Evolutionary conservation across 2,329 filamentous ascomycete species (phyloP), one percentile per base, ranked within the genome.

Genomic region (Cladosporium halotolerans): DNA sequence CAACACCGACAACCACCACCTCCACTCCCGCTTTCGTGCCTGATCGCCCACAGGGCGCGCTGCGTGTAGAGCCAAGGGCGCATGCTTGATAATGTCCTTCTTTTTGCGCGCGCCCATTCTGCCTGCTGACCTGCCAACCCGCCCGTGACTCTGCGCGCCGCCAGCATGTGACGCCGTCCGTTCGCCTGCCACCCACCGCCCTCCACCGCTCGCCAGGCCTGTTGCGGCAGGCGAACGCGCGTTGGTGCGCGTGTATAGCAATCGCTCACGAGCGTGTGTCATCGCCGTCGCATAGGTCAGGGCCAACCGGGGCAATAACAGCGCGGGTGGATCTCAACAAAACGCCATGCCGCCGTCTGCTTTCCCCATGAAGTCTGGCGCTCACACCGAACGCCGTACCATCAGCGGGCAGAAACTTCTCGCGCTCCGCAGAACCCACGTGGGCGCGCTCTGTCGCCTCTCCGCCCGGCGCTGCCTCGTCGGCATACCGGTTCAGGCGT

Each of bases 291-390:
- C 48, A 51, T 51, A 36, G 13, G 48, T 51, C 28, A 51, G 31
- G 48, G 32, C 36, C 48, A 51, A 5, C 40, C 48, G 48, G 48
- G 39, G 34, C 33, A 34, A 13, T 10, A n/a, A 32, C 14, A 44
- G 23, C 19, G 19, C 36, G 36, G 11, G 41, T 36, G 48, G 48
- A 43, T 36, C 48, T 44, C 48, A 51, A 43, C 40, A 51, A 51
- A 33, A 38, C 48, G 48, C 48, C 48, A 43, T 34, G 9, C 39
- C 23, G 28, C 47, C 47, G 36, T 39, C 14, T 14, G 13, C 32
- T 43, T 39, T 51, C 48, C 48, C 42, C 16, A 38, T 51, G 13
- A 43, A 51, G 48, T 51, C 48, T 51, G 48, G 48, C 48, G 48
- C 48, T 51, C 44, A 33, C 48, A 14, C 40, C 14, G 13, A 39